A percentile compares a stretch with the other conserved stretches of the same genome.
phyloP scores from a whole-genome alignment of 129 eudicot genomes.

The Helichrysum umbraculigerum region DNA sequence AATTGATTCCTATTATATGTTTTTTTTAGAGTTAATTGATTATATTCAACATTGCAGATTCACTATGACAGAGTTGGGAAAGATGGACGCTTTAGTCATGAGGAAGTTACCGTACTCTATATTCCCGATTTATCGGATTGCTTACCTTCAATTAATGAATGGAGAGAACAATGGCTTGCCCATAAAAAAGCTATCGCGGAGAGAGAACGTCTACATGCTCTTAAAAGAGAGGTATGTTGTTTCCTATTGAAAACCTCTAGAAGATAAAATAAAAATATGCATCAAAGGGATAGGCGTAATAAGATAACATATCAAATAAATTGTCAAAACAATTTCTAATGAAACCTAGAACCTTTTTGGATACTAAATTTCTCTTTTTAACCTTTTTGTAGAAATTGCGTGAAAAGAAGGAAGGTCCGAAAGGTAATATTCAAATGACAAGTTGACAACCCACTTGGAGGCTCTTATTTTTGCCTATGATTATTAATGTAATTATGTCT shows the following conservation, averaged over 20 bases:
- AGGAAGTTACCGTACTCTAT: slow-evolving; percentile 82
- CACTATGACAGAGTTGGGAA: slow-evolving; percentile 90
- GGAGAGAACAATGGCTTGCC: slow-evolving; percentile 88
- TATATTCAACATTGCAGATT: slow-evolving; percentile 53
- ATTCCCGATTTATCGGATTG: slow-evolving; percentile 90
- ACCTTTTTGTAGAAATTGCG: slow-evolving; percentile 47
- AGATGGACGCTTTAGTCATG: slow-evolving; percentile 90
- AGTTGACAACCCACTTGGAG: not conserved
- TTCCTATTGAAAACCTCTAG: slow-evolving; percentile 6
- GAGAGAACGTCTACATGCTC: slow-evolving; percentile 50
- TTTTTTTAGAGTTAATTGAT: not conserved
- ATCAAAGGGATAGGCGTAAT: not conserved
- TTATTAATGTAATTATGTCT: slow-evolving; percentile 8
- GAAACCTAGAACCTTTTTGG: not conserved
- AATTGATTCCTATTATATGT: not conserved
- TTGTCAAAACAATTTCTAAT: not conserved
- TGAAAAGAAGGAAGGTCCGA: slow-evolving; percentile 48
- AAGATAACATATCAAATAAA: not conserved
- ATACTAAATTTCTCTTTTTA: slow-evolving; percentile 21
- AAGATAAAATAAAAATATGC: not conserved
- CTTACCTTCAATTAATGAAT: slow-evolving; percentile 75
- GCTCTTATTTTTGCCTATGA: not conserved
- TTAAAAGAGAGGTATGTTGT: slow-evolving; percentile 60
- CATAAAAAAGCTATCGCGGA: slow-evolving; percentile 80
- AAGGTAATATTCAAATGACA: slow-evolving; percentile 50